Evolutionary conservation across 2,329 filamentous ascomycete genomes (phyloP).

Genomic region (Verticillium zaregamsianum): DNA sequence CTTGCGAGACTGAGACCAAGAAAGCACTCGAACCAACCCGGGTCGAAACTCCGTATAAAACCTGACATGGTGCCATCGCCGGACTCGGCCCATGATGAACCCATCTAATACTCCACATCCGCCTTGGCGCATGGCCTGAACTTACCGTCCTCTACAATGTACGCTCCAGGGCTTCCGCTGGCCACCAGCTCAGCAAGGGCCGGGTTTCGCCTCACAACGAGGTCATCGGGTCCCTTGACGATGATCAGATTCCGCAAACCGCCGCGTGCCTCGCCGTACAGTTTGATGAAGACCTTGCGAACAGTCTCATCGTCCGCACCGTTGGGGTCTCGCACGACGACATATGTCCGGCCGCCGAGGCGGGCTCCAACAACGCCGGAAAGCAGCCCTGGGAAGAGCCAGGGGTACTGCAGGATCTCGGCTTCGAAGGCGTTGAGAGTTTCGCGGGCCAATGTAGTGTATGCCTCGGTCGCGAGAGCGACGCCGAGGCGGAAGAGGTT

Average conservation of each 20-base stretch:
- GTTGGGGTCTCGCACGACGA: constrained; percentile 14
- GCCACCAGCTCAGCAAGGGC: constrained; percentile 13
- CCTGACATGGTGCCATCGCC: no score
- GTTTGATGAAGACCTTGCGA: constrained; percentile 12
- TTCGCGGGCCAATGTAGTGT: constrained; percentile 61
- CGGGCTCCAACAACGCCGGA: constrained; percentile 69
- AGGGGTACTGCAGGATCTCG: constrained; percentile 89
- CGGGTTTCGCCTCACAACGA: constrained; percentile 17
- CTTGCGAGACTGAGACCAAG: no score
- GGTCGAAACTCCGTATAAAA: no score
- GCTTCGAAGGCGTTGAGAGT: constrained; percentile 84
- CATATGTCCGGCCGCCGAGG: constrained; percentile 55
- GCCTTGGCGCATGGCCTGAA: constrained; percentile 13
- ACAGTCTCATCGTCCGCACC: constrained; percentile 6
- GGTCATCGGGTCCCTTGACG: constrained; percentile 10
- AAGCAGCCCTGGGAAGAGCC: constrained; percentile 81
- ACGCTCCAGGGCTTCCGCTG: constrained; percentile 12
- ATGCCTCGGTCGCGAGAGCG: constrained; percentile 62
- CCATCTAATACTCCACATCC: constrained; percentile 10
- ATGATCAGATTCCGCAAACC: constrained; percentile 22
- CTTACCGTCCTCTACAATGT: constrained; percentile 14
- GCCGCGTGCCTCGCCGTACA: constrained; percentile 19
- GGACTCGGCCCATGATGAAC: no score
- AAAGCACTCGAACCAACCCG: no score
- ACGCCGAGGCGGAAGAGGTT: constrained; percentile 81